Evolutionary conservation across 139 green algal genomes (phyloP), one percentile per base, ranked within the genome.

Genomic region (Micractinium conductrix): DNA sequence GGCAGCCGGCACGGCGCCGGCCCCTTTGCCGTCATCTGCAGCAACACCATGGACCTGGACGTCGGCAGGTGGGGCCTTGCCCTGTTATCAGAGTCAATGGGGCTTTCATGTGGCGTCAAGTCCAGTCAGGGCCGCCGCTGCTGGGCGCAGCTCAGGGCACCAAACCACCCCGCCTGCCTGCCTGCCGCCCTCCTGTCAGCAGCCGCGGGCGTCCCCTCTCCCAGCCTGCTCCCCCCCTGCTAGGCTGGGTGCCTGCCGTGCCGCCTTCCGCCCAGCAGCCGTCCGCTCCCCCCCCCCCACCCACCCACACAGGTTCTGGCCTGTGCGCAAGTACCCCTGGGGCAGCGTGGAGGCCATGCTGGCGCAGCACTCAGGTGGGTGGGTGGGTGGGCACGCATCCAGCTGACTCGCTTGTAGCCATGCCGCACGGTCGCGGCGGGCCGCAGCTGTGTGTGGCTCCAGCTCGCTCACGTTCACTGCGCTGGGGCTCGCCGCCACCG

Each of bases 301-400:
- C 70, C 42, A 35, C 70, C 38, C 38, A 10, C 24, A 44, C 85
- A 90, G 88, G 82, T 92, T 89, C 83, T 93, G 90, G 90, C 90
- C 90, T 17, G 88, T 93, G 67, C 84, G 90, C 48, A 74, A 78
- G 63, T 93, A 93, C 74, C 76, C 80, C 2, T 93, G 90, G 90
- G 90, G 90, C 79, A 70, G 5, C 21, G 88, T 84, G 28, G 90
- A 93, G 78, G 87, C 84, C 7, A 50, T 93, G 83, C 89, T 88
- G 50, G 84, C 53, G 43, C 42, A 37, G 22, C 86, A 93, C 85
- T 85, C 63, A 9, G 76, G 76, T 73, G 58, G 5, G 74, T 4
- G 35, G 53, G 37, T 28, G 35, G 62, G 26, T 69, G 4, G 22
- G 28, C 37, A 12, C 3, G 4, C 62, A 38, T 42, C 28, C 30